Percentiles rank a stretch among this genome's conserved stretches.
Conservation (phyloP, 176 grass and related monocot species). For the Cenchrus purpureus region DNA sequence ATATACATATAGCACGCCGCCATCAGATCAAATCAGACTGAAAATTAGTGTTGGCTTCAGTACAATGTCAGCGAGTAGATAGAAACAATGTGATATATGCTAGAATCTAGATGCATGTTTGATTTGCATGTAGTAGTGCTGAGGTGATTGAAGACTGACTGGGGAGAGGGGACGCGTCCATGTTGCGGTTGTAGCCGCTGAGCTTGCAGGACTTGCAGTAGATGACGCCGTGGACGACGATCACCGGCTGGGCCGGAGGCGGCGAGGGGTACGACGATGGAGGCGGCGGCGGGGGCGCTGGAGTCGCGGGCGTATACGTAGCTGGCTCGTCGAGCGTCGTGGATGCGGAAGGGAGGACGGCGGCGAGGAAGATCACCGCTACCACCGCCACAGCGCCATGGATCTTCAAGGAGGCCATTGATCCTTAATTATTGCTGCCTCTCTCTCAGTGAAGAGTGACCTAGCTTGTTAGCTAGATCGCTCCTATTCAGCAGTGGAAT, state of each 20-base stretch:
- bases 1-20: too few relatives aligned
- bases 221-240: conserved; percentile 53
- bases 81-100: too few relatives aligned
- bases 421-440: background rate
- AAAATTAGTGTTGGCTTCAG: too few relatives aligned
- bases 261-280: background rate
- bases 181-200: conserved; percentile 42
- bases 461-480: background rate
- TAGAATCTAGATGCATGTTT: too few relatives aligned
- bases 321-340: conserved; percentile 13
- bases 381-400: background rate
- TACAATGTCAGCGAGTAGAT: background rate
- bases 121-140: too few relatives aligned
- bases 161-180: conserved; percentile 45
- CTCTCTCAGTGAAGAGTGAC: background rate
- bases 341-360: conserved; percentile 2
- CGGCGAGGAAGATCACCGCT: conserved; percentile 16
- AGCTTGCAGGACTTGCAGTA: conserved; percentile 57
- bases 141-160: background rate
- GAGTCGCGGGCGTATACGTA: background rate
- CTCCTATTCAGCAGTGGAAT: background rate
- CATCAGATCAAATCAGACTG: background rate
- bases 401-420: conserved; percentile 34
- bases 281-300: background rate
- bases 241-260: conserved; percentile 28